Base-by-base conservation (phyloP, 139 green algal genomes). In the Trebouxia sp. region DNA sequence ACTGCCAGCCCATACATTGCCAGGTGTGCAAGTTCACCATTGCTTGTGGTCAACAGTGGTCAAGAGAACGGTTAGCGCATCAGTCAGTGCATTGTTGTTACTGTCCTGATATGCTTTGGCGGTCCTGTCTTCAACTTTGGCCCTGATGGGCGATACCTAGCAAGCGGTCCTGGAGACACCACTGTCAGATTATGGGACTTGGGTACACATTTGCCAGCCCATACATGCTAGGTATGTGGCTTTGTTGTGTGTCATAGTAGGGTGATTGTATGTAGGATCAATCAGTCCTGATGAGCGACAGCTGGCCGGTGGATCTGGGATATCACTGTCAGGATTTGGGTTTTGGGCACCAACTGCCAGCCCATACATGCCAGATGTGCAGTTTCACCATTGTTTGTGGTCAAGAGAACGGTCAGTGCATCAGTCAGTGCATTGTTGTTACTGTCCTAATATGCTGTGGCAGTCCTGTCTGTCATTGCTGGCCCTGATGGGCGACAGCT, bases 141-240 rank as follows among this genome's bases (percentile, higher is more conserved):
- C 41, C 96, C 96, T 5, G 87, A 98, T 82, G 96, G 97, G 37
- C 86, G 86, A 74, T 83, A 84, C 47, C 87, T 99, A 45, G 94
- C 92, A 26, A 97, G 87, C 55, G 97, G 97, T 28, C 90, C 78
- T 0, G 97, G 97, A 0, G 97, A 99, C 89, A 96, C 90, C 24
- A 98, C 92, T 0, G 90, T 99, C 48, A 85, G 97, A 4, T 85
- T 99, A 5, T 99, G 97, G 97, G 92, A 98, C 86, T 86, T 99
- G 12, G 86, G 88, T 83, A 98, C 94, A 43, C 91, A 98, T 83
- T 89, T 87, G 55, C 94, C 95, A 9, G 74, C 86, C 41, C 72
- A 92, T 38, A 93, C 93, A n/a, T 92, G 90, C 82, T 92, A 95
- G 85, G 91, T 92, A 56, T 0, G 80, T 8, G 15, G 3, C 1